Evolutionary conservation across 2,329 filamentous ascomycete genomes (phyloP).

Genomic region (Bipolaris zeicola): DNA sequence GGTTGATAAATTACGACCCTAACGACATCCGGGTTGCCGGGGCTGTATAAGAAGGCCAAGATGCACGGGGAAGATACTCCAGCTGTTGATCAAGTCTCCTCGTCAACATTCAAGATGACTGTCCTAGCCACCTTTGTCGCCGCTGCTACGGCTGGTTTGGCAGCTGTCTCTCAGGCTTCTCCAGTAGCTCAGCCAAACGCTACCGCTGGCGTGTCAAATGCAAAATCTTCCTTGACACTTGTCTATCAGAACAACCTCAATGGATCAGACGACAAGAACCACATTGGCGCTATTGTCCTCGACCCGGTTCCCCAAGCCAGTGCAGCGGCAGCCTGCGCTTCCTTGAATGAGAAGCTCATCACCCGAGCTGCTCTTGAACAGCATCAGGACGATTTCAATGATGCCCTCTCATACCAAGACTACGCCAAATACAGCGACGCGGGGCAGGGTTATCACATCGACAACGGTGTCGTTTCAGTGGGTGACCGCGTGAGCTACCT

Average conservation of each 20-base stretch:
- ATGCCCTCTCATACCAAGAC: slow-evolving; percentile 54
- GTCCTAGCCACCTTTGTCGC: slow-evolving; percentile 30
- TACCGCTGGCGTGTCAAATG: slow-evolving; percentile 27
- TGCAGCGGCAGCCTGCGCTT: slow-evolving; percentile 53
- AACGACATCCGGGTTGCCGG: slow-evolving; percentile 37
- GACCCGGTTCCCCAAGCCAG: slow-evolving; percentile 49
- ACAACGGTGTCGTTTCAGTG: slow-evolving; percentile 49
- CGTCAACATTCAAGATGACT: slow-evolving; percentile 24
- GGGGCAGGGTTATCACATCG: slow-evolving; percentile 52
- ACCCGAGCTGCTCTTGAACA: slow-evolving; percentile 50
- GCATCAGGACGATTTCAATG: slow-evolving; percentile 54
- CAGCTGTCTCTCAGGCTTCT: slow-evolving; percentile 23
- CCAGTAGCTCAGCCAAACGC: slow-evolving; percentile 25
- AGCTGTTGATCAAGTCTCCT: slow-evolving; percentile 5
- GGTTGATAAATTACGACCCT: slow-evolving; percentile 18
- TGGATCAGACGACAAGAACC: slow-evolving; percentile 58
- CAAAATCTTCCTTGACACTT: slow-evolving; percentile 55
- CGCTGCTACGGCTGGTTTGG: slow-evolving; percentile 26
- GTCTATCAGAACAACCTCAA: slow-evolving; percentile 63
- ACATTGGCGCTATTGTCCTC: slow-evolving; percentile 58
- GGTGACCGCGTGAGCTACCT: slow-evolving; percentile 44
- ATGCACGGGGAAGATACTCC: neutral
- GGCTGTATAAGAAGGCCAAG: slow-evolving; percentile 22
- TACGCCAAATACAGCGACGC: slow-evolving; percentile 48
- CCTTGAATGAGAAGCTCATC: slow-evolving; percentile 57